Percentiles rank a stretch among this genome's conserved stretches.
These are phyloP conservation scores for Trametes cubensis DNA, from an alignment of 768 basidiomycete genomes.

Conservation along the genomic window DNA sequence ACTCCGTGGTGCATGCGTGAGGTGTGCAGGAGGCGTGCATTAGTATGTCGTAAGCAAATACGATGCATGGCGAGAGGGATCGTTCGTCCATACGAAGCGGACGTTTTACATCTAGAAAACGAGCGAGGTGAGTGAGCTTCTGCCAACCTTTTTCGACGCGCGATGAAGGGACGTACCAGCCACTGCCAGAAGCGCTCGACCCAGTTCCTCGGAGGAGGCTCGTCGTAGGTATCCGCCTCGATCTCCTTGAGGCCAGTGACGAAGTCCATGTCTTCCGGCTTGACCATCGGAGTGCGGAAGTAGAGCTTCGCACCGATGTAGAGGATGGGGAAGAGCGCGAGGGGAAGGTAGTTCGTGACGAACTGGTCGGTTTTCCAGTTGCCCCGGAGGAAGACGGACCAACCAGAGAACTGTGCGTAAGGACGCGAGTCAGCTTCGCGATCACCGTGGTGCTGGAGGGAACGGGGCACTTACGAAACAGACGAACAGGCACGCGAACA, in stretches of 20 bases:
- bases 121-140: conserved; percentile 4
- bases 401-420: conserved; percentile 48
- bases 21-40: conserved; percentile 4
- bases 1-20: background rate
- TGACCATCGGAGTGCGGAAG: conserved; percentile 49
- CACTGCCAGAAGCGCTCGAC: conserved; percentile 75
- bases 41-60: conserved; percentile 7
- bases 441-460: conserved; percentile 30
- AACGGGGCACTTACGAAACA: conserved; percentile 56
- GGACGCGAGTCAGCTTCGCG: conserved; percentile 23
- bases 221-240: conserved; percentile 51
- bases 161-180: conserved; percentile 56
- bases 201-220: conserved; percentile 69
- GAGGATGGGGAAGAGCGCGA: conserved; percentile 70
- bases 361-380: conserved; percentile 66
- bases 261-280: conserved; percentile 83
- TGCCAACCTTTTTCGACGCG: background rate
- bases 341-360: conserved; percentile 80
- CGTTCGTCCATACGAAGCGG: background rate
- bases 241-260: conserved; percentile 51
- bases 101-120: conserved; percentile 22
- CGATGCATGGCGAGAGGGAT: background rate
- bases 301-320: conserved; percentile 62
- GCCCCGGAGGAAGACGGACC: conserved; percentile 53
- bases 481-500: conserved; percentile 45